Conservation (phyloP, 306 rosid genomes). For the Cicer bijugum region DNA sequence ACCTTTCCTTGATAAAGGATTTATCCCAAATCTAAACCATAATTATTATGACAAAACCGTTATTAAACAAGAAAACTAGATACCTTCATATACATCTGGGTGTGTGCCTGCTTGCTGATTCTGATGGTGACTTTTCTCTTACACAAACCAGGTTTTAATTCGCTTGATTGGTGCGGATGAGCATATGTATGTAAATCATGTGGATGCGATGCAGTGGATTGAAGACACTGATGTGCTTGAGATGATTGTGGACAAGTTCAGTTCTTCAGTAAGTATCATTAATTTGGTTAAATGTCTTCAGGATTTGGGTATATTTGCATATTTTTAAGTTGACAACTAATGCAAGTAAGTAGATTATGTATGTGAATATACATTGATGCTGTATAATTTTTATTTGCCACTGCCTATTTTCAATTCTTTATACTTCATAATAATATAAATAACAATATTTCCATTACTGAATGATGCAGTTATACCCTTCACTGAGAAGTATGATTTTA, state of each 20-base stretch:
- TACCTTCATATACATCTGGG: background rate
- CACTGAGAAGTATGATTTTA: background rate
- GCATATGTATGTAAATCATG: constrained; percentile 81
- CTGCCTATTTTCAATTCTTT: background rate
- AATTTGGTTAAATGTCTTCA: constrained; percentile 14
- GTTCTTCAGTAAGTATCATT: constrained; percentile 79
- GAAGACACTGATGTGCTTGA: constrained; percentile 87
- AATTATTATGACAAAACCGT: background rate
- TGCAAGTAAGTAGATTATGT: background rate
- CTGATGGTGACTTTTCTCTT: constrained; percentile 24
- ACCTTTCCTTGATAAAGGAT: background rate
- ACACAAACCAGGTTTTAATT: constrained; percentile 74
- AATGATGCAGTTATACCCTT: constrained; percentile 8
- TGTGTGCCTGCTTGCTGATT: constrained; percentile 17
- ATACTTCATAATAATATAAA: background rate
- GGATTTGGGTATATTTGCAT: constrained; percentile 5
- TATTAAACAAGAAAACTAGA: background rate
- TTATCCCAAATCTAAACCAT: constrained; percentile 3
- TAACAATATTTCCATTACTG: background rate
- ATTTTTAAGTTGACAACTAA: background rate
- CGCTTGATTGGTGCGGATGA: constrained; percentile 98
- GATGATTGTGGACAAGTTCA: constrained; percentile 97
- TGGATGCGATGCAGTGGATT: constrained; percentile 91
- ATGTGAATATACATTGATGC: constrained; percentile 12
- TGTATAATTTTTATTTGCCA: background rate